Evolutionary conservation across 2,329 filamentous ascomycete genomes (phyloP), one percentile per base, ranked within the genome.

Genomic region (Teratosphaeria nubilosa): DNA sequence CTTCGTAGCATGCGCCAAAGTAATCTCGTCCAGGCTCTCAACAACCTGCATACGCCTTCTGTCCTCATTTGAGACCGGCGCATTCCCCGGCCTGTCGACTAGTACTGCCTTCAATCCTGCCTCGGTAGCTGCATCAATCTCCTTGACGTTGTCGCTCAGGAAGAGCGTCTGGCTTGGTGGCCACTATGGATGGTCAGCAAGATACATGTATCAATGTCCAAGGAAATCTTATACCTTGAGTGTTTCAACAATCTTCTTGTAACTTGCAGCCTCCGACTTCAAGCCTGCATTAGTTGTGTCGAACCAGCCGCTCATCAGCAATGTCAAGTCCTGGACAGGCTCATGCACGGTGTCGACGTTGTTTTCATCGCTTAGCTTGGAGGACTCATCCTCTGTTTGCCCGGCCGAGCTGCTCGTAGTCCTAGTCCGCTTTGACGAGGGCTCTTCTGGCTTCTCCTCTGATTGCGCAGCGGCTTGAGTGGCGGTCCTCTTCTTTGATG

Each of bases 231-330:
- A 6, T 27, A 53, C 51, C 25, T 31, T 60, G 50, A 82, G 62
- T 60, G 77, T 74, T 53, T 72, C 71, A 53, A 81, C 77, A 64
- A 91, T 91, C 65, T 77, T 82, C 64, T 75, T 72, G 73, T 92
- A 94, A 70, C 88, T 91, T 24, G 70, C 72, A 45, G 74, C 70
- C 65, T 90, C 82, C 52, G 80, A 82, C 77, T 94, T 94, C 58
- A 82, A 79, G 1, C 89, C 89, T 32, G 89, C 88, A 70, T 89
- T 92, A 59, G 88, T 82, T 3, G 88, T 92, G 71, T 94, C 89
- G 69, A 90, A 92, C 79, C 84, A 90, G 64, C 80, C 85, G 51
- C 76, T 77, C 59, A 90, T 80, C 58, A 82, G 71, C 1, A 75
- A 74, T 3, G 78, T 81, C 66, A 88, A 71, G 69, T 90, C 83